A percentile compares a stretch with the other conserved stretches of the same genome.
Evolutionary conservation across 2,329 filamentous ascomycete species (phyloP).

Genomic region (Fusarium veterinarium): DNA sequence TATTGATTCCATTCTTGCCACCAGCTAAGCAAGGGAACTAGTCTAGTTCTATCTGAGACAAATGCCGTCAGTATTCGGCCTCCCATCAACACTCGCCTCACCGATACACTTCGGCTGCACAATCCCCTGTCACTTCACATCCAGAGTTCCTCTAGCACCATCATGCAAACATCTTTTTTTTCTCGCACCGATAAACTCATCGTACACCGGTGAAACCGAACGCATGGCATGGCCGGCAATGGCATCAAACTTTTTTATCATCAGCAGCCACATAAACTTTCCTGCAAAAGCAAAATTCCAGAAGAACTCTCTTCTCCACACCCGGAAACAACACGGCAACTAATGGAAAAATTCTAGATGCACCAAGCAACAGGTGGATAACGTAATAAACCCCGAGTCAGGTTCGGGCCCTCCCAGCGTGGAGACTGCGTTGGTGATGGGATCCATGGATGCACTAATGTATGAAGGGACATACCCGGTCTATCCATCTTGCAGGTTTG

Average conservation of each 20-base stretch:
- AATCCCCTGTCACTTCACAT: background rate
- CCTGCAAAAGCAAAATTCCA: background rate
- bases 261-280: background rate
- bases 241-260: background rate
- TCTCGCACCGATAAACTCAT: background rate
- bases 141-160: background rate
- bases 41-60: background rate
- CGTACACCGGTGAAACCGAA: background rate
- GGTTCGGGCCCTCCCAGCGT: slow-evolving; percentile 1
- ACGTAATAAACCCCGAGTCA: background rate
- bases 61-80: background rate
- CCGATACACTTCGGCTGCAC: background rate
- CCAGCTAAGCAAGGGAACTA: background rate
- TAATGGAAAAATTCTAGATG: slow-evolving; percentile 12
- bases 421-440: background rate
- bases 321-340: background rate
- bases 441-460: slow-evolving; percentile 30
- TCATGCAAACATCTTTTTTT: background rate
- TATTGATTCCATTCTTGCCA: background rate
- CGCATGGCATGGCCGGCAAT: background rate
- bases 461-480: slow-evolving; percentile 18
- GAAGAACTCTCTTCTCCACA: background rate
- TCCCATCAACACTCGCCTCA: background rate
- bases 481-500: slow-evolving; percentile 17
- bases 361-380: slow-evolving; percentile 9